Evolutionary conservation across 164 flowering plant species (phyloP).

Genomic region (Stephania japonica): DNA sequence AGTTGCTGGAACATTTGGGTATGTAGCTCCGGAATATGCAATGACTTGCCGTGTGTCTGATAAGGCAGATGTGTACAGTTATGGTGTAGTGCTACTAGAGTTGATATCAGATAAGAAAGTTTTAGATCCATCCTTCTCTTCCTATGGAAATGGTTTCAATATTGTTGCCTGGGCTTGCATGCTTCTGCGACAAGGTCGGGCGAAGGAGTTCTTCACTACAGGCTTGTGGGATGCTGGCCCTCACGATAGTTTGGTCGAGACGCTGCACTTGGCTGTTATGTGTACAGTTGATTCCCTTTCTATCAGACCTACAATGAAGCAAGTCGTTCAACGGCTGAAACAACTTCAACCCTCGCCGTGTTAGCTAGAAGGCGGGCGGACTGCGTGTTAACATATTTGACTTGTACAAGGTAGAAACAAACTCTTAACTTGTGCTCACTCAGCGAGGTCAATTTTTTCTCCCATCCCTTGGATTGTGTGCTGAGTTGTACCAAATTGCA

Average conservation of each 20-base stretch:
- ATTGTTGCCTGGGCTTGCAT: slow-evolving; percentile 88
- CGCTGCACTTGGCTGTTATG: slow-evolving; percentile 74
- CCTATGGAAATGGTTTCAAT: slow-evolving; percentile 84
- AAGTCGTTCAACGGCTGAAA: slow-evolving; percentile 73
- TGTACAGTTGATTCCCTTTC: slow-evolving; percentile 87
- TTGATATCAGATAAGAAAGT: slow-evolving; percentile 86
- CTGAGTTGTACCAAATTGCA: slow-evolving; percentile 31
- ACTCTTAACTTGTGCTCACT: slow-evolving; percentile 25
- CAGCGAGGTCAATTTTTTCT: slow-evolving; percentile 15
- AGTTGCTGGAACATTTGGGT: slow-evolving; percentile 93
- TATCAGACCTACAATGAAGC: slow-evolving; percentile 84
- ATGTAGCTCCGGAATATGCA: slow-evolving; percentile 95
- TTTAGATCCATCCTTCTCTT: slow-evolving; percentile 79
- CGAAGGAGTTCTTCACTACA: slow-evolving; percentile 73
- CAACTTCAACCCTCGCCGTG: slow-evolving; percentile 75
- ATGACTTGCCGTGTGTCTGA: slow-evolving; percentile 97
- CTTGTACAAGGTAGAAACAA: slow-evolving; percentile 26
- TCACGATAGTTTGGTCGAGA: slow-evolving; percentile 75
- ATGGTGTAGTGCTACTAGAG: slow-evolving; percentile 87
- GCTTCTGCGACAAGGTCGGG: slow-evolving; percentile 84
- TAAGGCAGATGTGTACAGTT: slow-evolving; percentile 90
- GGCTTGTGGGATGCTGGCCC: slow-evolving; percentile 91
- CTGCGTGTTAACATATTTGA: slow-evolving; percentile 30
- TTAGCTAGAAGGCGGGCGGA: slow-evolving; percentile 26
- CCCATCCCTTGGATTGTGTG: slow-evolving; percentile 26